Base-by-base conservation (phyloP, 306 rosid species). In the Vigna mungo region DNA sequence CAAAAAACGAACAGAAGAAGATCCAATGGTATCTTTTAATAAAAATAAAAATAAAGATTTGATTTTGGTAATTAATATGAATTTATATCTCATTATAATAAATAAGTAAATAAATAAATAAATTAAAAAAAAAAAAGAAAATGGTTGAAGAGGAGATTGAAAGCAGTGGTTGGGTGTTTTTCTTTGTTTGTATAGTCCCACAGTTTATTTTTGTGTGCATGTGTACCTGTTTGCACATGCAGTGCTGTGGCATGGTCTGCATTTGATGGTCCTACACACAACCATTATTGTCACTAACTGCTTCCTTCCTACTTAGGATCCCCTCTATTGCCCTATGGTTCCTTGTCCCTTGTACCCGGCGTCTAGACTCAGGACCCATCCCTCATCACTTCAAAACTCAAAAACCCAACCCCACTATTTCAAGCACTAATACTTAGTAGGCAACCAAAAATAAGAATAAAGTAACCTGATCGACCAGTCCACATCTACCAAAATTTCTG, bases 151-250 rank as follows among this genome's bases (percentile, higher is more conserved):
- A 58, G 6, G 14, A 64, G 64, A 64, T 37, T 14, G 32, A 64
- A 77, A 78, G 72, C 76, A 32, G 23, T 73, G 41, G 21, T 82
- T 75, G 51, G 63, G 39, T 77, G 66, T 39, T 75, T 18, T 67
- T 34, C 56, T 60, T 16, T 13, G 10, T 37, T 44, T 37, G 10
- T 51, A 27, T 65, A 58, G 58, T 76, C 68, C 58, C 54, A 73
- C 52, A 61, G 79, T 80, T 18, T 41, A 8, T 41, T 41, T 9
- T 41, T 9, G 11, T 41, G 46, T 41, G 46, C 86, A 79, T 86
- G 85, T 84, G 86, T 77, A 81, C 83, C 41, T 76, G 82, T 81
- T 84, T 85, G 89, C 92, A 91, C 93, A 82, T 84, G 90, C 80
- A 54, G 46, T 78, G 75, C 81, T 78, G 56, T 62, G 71, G 41